A percentile compares a stretch with the other conserved stretches of the same genome.
Conservation (phyloP, 495 filamentous ascomycete genomes). For the Penicillium cataractarum region DNA sequence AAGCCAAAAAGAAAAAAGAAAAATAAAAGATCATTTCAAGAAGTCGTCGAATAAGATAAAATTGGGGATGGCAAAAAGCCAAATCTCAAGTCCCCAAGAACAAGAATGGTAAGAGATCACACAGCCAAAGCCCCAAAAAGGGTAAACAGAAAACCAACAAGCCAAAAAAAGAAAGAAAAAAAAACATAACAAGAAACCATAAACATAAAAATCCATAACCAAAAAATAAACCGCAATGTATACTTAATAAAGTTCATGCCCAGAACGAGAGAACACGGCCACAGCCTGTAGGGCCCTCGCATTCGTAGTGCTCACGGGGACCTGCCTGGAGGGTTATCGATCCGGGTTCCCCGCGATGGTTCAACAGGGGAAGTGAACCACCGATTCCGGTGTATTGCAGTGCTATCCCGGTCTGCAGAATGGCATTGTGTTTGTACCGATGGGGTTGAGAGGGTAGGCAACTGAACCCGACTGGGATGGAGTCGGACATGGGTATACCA, state of each 20-base stretch:
- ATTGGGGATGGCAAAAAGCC: not conserved
- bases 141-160: not conserved
- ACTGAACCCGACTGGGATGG: not conserved
- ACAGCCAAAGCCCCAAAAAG: not conserved
- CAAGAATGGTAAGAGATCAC: not conserved
- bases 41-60: not conserved
- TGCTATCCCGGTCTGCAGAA: not conserved
- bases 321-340: not conserved
- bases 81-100: not conserved
- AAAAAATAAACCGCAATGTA: constrained; percentile 1
- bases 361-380: not conserved
- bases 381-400: not conserved
- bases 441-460: not conserved
- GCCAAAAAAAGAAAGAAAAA: not conserved
- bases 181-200: too few species aligned
- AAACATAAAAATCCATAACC: not conserved
- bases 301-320: constrained; percentile 6
- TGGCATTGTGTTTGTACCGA: not conserved
- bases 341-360: constrained; percentile 5
- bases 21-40: not conserved
- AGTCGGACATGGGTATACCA: not conserved
- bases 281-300: not conserved
- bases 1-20: not conserved
- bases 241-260: not conserved
- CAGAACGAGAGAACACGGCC: not conserved